Conservation (phyloP, 2,329 filamentous ascomycete species). For the Thelonectria discophora region DNA sequence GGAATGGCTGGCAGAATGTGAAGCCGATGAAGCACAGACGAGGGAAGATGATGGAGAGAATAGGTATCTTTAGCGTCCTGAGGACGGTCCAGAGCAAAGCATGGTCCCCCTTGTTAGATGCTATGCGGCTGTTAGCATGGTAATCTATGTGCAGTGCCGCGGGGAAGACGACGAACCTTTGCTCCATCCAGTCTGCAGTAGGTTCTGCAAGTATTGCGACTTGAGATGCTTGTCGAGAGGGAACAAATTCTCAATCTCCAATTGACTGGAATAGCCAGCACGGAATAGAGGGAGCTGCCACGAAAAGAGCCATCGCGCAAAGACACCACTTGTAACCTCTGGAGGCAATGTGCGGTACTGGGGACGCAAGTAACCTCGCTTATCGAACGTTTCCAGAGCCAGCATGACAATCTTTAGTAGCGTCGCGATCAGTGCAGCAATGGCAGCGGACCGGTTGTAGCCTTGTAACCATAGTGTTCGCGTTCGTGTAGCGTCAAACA, state of each 20-base stretch:
- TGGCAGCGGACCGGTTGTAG: slow-evolving; percentile 20
- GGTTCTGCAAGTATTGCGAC: slow-evolving; percentile 26
- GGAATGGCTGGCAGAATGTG: slow-evolving; percentile 34
- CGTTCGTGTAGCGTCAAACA: slow-evolving; percentile 26
- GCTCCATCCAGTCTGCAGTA: slow-evolving; percentile 22
- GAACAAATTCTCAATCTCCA: slow-evolving; percentile 25
- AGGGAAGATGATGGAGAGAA: slow-evolving; percentile 24
- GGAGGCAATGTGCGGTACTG: slow-evolving; percentile 13
- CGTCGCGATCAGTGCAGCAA: slow-evolving; percentile 22
- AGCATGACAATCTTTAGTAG: slow-evolving; percentile 26
- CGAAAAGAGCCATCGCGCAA: slow-evolving; percentile 31
- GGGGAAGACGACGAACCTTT: slow-evolving; percentile 11
- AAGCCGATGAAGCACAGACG: slow-evolving; percentile 33
- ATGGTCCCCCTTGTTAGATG: slow-evolving; percentile 11
- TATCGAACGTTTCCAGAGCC: slow-evolving; percentile 21
- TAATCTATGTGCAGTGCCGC: background rate
- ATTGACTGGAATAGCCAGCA: slow-evolving; percentile 22
- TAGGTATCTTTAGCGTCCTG: slow-evolving; percentile 20
- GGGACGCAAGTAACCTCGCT: slow-evolving; percentile 20
- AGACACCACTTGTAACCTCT: slow-evolving; percentile 13
- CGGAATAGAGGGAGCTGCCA: slow-evolving; percentile 30
- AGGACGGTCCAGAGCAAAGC: slow-evolving; percentile 18
- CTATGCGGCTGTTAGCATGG: slow-evolving; percentile 15
- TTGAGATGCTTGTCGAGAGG: slow-evolving; percentile 29
- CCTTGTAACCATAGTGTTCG: slow-evolving; percentile 27